These are phyloP conservation scores for Fragilariopsis cylindrus DNA, from an alignment of 108 stramenopile genomes.

Conservation along the genomic window DNA sequence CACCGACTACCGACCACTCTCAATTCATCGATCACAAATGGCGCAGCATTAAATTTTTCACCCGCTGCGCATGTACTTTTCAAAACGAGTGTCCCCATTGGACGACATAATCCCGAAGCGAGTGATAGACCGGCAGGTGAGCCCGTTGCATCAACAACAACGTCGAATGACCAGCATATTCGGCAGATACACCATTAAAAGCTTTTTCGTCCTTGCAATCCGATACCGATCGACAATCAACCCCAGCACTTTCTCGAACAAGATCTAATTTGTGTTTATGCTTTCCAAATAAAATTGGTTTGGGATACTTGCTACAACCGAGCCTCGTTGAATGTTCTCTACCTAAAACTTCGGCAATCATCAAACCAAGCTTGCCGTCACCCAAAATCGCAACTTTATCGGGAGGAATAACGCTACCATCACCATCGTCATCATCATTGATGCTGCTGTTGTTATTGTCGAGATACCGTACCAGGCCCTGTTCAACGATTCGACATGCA, in stretches of 20 bases:
- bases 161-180: constrained; percentile 55
- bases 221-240: constrained; percentile 35
- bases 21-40: constrained; percentile 80
- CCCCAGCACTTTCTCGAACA: constrained; percentile 47
- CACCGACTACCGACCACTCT: constrained; percentile 67
- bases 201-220: constrained; percentile 45
- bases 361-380: constrained; percentile 77
- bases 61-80: constrained; percentile 78
- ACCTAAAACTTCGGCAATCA: constrained; percentile 76
- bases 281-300: constrained; percentile 69
- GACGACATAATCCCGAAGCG: constrained; percentile 63
- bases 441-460: constrained; percentile 4
- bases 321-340: constrained; percentile 42
- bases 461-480: constrained; percentile 46
- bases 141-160: constrained; percentile 79
- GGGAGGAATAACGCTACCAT: constrained; percentile 3
- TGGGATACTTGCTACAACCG: constrained; percentile 13
- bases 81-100: constrained; percentile 66
- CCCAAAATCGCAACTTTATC: constrained; percentile 72
- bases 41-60: constrained; percentile 62
- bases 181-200: constrained; percentile 37
- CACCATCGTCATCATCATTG: not conserved
- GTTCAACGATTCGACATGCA: constrained; percentile 77
- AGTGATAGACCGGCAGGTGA: constrained; percentile 59
- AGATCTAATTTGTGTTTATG: constrained; percentile 68